Evolutionary conservation across 345 rosid genomes (phyloP), one percentile per base, ranked within the genome.

Genomic region (Carallia brachiata): DNA sequence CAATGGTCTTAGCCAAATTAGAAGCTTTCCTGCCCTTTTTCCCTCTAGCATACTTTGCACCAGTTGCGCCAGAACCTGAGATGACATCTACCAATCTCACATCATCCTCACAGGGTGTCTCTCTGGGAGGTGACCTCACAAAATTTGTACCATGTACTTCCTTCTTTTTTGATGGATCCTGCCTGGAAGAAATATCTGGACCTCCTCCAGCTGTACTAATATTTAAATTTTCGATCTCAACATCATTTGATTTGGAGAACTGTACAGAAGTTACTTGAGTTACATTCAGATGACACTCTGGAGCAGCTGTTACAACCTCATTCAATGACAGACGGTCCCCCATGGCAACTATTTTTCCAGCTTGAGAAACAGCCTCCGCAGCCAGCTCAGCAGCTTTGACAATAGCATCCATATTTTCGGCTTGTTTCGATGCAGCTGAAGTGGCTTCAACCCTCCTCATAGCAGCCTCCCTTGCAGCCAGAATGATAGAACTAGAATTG

Each of bases 361-460:
- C 98, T 80, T 90, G 98, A 52, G 91, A 84, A 50, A 92, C 96
- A 39, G 99, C 98, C 74, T 87, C 98, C 18, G 91, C 92, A 69
- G 99, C 98, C 79, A 92, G 79, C 75, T 90, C 93, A 34, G 99
- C 99, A 81, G 99, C 99, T 79, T 83, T 92, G 36, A 96, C 86
- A 69, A 92, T 80, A 23, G 98, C 91, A 81, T 88, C 91, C 81
- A 90, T 81, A 77, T 92, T 96, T 81, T 96, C 97, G 83, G 97
- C 98, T 76, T 68, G 87, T 85, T 84, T 85, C n/a, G 98, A 75
- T 68, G 98, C 96, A 70, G n/a, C 91, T 61, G 98, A 88, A 71
- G 95, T 89, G 71, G 89, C 97, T 85, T 90, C 92, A 68, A 90
- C 84, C 81, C 89, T 86, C 82, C 78, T 89, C 73, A 88, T 88